These are phyloP conservation scores for Syncephalis plumigaleata DNA, from an alignment of 371 early-diverging fungal genomes.

Conservation along the genomic window DNA sequence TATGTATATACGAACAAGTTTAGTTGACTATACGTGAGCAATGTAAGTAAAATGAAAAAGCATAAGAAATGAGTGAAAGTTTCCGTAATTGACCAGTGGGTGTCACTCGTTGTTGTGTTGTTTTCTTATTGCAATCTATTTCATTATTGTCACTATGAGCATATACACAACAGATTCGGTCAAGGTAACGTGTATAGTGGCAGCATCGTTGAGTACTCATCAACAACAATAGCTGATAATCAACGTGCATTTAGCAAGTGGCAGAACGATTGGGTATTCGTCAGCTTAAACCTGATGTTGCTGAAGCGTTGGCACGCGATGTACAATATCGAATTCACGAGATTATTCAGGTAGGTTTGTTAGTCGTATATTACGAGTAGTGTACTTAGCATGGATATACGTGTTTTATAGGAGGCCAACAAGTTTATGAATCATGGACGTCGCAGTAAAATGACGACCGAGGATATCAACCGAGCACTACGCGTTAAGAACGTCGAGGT, in stretches of 20 bases:
- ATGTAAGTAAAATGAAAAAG: too few species aligned
- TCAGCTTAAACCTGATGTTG: conserved; percentile 83
- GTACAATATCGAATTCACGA: conserved; percentile 95
- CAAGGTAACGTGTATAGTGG: too few species aligned
- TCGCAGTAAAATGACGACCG: conserved; percentile 69
- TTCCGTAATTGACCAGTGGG: too few species aligned
- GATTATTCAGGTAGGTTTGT: conserved; percentile 60
- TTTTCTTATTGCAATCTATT: too few species aligned
- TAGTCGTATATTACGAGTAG: conserved; percentile 14
- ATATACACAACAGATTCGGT: too few species aligned
- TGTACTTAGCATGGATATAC: not conserved
- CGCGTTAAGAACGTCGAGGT: conserved; percentile 92
- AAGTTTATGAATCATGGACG: conserved; percentile 98
- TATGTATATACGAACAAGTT: too few species aligned
- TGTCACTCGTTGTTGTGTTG: too few species aligned
- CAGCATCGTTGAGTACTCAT: too few species aligned
- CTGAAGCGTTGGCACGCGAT: conserved; percentile 82
- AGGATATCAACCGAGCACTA: conserved; percentile 93
- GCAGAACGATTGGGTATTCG: conserved; percentile 86
- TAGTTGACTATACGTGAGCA: too few species aligned
- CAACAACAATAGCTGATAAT: too few species aligned
- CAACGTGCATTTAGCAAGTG: conserved; percentile 60
- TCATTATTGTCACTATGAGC: too few species aligned
- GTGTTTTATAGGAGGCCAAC: conserved; percentile 57
- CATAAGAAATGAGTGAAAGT: too few species aligned